Conservation (phyloP, 2,329 filamentous ascomycete species). For the Xylariaceae sp. region DNA sequence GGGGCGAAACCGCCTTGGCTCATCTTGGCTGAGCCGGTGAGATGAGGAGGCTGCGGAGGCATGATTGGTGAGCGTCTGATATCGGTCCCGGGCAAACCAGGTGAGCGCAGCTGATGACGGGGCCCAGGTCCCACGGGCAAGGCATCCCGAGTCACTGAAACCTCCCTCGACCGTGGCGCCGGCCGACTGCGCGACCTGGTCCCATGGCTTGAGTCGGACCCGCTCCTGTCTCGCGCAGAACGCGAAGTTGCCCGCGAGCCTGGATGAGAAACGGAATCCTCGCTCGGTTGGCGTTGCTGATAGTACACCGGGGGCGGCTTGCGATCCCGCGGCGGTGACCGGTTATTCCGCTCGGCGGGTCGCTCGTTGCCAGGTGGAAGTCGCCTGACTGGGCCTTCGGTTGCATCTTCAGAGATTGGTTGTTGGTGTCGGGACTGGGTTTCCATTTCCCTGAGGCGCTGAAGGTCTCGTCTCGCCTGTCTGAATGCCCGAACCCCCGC, state of each 20-base stretch:
- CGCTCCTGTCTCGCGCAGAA: constrained; percentile 43
- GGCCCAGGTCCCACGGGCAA: constrained; percentile 17
- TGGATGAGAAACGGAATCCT: constrained; percentile 27
- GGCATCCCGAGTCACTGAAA: constrained; percentile 27
- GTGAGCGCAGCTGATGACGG: constrained; percentile 32
- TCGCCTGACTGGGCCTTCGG: too few relatives aligned
- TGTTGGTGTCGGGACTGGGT: constrained; percentile 34
- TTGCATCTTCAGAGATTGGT: too few relatives aligned
- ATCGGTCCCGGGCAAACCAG: constrained; percentile 41
- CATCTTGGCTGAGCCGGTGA: constrained; percentile 19
- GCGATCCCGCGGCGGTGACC: constrained; percentile 36
- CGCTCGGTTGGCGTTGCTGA: constrained; percentile 35
- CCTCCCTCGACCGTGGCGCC: constrained; percentile 31
- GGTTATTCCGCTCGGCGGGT: too few relatives aligned
- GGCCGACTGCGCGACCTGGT: constrained; percentile 33
- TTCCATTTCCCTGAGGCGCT: constrained; percentile 48
- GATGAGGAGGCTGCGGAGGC: constrained; percentile 36
- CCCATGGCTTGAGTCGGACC: constrained; percentile 46
- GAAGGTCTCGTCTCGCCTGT: constrained; percentile 49
- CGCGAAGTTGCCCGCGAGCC: constrained; percentile 11
- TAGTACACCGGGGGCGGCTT: constrained; percentile 38
- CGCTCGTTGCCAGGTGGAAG: too few relatives aligned
- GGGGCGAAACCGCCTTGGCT: constrained; percentile 16
- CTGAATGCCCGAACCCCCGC: constrained; percentile 49
- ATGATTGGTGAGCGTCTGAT: constrained; percentile 40